These are phyloP conservation scores for Bathelium albidoporum DNA, from an alignment of 495 filamentous ascomycete species.

Conservation along the genomic window DNA sequence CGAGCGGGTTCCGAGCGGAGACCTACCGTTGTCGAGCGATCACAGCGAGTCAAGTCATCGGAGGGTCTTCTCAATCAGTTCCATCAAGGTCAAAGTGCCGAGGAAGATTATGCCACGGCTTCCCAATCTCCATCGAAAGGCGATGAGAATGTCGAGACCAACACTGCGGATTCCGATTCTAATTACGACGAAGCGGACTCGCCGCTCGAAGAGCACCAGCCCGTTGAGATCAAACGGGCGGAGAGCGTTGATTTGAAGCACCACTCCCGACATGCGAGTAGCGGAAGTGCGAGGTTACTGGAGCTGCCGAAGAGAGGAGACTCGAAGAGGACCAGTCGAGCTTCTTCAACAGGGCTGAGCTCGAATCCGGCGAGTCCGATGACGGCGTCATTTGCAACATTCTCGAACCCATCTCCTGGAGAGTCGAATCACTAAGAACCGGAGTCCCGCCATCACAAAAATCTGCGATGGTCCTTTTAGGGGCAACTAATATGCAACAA, in stretches of 20 bases:
- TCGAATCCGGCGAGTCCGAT: neutral
- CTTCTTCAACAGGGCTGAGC: neutral
- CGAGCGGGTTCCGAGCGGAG: slow-evolving; percentile 31
- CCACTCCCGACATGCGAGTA: slow-evolving; percentile 60
- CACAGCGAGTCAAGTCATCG: slow-evolving; percentile 50
- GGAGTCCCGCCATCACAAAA: neutral
- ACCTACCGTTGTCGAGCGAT: slow-evolving; percentile 44
- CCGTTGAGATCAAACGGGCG: slow-evolving; percentile 40
- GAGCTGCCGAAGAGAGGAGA: slow-evolving; percentile 38
- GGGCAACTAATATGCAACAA: neutral
- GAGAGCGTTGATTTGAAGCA: slow-evolving; percentile 50
- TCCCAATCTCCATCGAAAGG: neutral
- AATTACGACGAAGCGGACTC: slow-evolving; percentile 19
- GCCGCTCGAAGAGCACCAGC: slow-evolving; percentile 10
- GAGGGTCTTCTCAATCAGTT: slow-evolving; percentile 58
- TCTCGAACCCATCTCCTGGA: neutral
- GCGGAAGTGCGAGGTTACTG: slow-evolving; percentile 60
- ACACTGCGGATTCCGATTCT: neutral
- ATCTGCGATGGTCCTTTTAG: neutral
- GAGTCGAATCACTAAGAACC: neutral
- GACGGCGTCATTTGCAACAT: neutral
- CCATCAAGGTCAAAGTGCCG: slow-evolving; percentile 14
- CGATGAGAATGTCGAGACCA: neutral
- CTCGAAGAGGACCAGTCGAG: slow-evolving; percentile 5
- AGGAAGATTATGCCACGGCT: slow-evolving; percentile 8